Evolutionary conservation across 371 early-diverging fungal species (phyloP).

Genomic region (Mucor lusitanicus): DNA sequence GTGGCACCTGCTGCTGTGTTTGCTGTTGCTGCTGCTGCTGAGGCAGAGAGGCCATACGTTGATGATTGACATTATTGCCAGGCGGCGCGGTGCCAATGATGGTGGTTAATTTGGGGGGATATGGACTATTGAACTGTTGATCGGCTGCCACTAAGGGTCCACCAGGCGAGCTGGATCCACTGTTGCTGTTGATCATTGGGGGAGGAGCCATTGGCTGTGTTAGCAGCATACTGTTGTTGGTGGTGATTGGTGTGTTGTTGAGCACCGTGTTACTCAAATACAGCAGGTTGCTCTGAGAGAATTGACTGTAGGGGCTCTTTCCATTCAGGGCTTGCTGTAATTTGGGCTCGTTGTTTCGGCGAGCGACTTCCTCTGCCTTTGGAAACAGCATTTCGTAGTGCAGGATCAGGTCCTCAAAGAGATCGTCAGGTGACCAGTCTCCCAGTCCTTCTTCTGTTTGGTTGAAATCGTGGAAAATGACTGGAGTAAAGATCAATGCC

Average conservation of each 20-base stretch:
- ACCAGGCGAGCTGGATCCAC: not conserved
- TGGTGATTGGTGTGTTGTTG: not conserved
- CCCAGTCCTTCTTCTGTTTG: slow-evolving; percentile 28
- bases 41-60: not conserved
- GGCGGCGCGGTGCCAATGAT: slow-evolving; percentile 8
- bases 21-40: not conserved
- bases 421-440: slow-evolving; percentile 32
- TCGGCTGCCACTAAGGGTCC: not conserved
- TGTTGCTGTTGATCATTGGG: not conserved
- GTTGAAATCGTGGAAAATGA: slow-evolving; percentile 63
- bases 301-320: slow-evolving; percentile 18
- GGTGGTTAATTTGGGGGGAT: slow-evolving; percentile 14
- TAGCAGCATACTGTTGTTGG: slow-evolving; percentile 5
- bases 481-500: slow-evolving; percentile 61
- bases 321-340: slow-evolving; percentile 19
- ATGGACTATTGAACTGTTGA: not conserved
- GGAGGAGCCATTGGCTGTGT: slow-evolving; percentile 26
- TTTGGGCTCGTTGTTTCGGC: slow-evolving; percentile 12
- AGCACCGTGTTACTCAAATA: slow-evolving; percentile 5
- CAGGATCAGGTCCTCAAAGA: slow-evolving; percentile 35
- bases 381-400: slow-evolving; percentile 22
- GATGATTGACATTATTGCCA: not conserved
- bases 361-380: slow-evolving; percentile 18
- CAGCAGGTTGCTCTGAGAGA: slow-evolving; percentile 24
- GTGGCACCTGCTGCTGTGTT: not conserved